Evolutionary conservation across 768 basidiomycete species (phyloP).

Genomic region (Hypsizygus marmoreus): DNA sequence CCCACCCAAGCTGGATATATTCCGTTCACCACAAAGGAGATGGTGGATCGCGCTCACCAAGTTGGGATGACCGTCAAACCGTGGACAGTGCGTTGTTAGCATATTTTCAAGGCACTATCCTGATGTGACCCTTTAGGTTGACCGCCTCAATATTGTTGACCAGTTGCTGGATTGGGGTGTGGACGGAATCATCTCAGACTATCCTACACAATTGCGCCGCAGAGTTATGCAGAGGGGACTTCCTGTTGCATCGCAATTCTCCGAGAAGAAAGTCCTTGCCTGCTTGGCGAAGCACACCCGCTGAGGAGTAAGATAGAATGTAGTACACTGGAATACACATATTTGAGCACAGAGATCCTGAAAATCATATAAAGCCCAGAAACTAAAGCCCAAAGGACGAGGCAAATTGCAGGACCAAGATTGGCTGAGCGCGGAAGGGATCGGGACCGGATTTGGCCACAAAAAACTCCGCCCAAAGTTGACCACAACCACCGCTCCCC

Average conservation of each 20-base stretch:
- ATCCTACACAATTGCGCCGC: constrained; percentile 59
- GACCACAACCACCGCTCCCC: constrained; percentile 24
- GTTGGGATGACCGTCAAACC: constrained; percentile 67
- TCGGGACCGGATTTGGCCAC: constrained; percentile 37
- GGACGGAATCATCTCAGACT: constrained; percentile 82
- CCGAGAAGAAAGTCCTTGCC: constrained; percentile 58
- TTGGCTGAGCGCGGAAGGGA: constrained; percentile 32
- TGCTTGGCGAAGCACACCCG: constrained; percentile 45
- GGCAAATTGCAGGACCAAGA: background rate
- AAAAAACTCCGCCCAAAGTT: constrained; percentile 36
- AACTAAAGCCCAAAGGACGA: background rate
- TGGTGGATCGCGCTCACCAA: constrained; percentile 68
- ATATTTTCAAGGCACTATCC: background rate
- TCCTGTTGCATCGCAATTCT: constrained; percentile 55
- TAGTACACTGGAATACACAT: no score
- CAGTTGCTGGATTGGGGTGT: constrained; percentile 60
- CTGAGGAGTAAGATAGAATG: background rate
- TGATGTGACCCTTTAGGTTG: constrained; percentile 43
- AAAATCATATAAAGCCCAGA: no score
- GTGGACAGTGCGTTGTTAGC: constrained; percentile 60
- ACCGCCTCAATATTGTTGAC: constrained; percentile 62
- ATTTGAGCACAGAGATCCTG: no score
- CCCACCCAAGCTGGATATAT: constrained; percentile 45
- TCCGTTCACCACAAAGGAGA: constrained; percentile 64
- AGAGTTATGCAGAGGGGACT: constrained; percentile 56